These are phyloP conservation scores for Beta vulgaris DNA, from an alignment of 148 eudicot species.

Conservation along the genomic window DNA sequence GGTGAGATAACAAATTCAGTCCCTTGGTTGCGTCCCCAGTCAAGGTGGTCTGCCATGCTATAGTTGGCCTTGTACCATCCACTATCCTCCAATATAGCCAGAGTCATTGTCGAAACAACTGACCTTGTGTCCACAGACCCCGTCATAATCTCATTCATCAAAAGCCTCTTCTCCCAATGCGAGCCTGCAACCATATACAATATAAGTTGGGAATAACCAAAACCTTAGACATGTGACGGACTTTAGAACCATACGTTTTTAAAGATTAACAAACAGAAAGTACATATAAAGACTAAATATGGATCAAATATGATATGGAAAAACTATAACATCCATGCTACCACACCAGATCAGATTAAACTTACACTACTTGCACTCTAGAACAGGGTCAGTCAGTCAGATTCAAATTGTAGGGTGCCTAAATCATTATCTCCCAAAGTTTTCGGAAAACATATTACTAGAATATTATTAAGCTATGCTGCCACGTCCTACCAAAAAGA, in stretches of 20 bases:
- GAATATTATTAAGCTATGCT: too few species aligned
- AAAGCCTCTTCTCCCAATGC: constrained; percentile 98
- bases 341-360: neutral
- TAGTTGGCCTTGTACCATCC: constrained; percentile 98
- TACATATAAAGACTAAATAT: neutral
- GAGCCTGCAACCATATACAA: constrained; percentile 57
- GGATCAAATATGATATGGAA: neutral
- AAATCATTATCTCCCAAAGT: neutral
- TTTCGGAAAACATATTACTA: too few species aligned
- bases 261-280: neutral
- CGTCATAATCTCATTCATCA: constrained; percentile 99
- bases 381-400: neutral
- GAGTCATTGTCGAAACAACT: constrained; percentile 91
- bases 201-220: constrained; percentile 20
- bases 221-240: neutral
- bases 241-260: neutral
- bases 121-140: constrained; percentile 97
- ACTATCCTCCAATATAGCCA: constrained; percentile 92
- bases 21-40: constrained; percentile 98
- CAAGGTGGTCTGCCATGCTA: constrained; percentile 91
- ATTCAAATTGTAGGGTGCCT: neutral
- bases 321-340: neutral
- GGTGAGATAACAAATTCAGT: constrained; percentile 79
- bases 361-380: neutral
- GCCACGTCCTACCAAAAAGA: too few species aligned